phyloP scores from a whole-genome alignment of 305 asterid species.

The Solanum hybrid region DNA sequence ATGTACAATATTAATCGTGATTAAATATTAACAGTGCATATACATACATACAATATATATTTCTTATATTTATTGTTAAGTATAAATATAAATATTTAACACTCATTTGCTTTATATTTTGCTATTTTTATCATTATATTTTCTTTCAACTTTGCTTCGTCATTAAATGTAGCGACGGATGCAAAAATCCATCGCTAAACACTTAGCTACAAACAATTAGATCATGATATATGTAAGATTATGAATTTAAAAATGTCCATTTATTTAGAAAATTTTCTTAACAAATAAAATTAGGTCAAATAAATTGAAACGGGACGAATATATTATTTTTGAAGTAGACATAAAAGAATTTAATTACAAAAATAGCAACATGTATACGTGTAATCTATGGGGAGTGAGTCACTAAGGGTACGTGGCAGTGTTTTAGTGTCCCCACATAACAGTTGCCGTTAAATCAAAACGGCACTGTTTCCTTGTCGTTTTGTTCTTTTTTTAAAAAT shows the following conservation, averaged over 20 bases:
- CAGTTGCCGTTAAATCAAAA: constrained; percentile 12
- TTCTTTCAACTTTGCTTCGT: not conserved
- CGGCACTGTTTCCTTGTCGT: constrained; percentile 24
- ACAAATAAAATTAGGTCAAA: too few species aligned
- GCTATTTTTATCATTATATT: not conserved
- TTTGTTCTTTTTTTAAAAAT: not conserved
- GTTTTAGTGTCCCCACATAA: constrained; percentile 10
- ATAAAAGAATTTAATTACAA: not conserved
- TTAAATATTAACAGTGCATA: too few species aligned
- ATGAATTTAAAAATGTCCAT: too few species aligned
- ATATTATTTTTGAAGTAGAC: not conserved
- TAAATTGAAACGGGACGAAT: too few species aligned
- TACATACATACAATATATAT: not conserved
- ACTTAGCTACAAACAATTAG: too few species aligned
- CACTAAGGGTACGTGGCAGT: constrained; percentile 31
- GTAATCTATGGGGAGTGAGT: constrained; percentile 27
- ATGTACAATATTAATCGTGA: too few species aligned
- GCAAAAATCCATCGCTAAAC: too few species aligned
- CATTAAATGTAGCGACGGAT: too few species aligned
- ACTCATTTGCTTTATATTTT: too few species aligned
- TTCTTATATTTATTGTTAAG: not conserved
- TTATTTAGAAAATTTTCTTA: too few species aligned
- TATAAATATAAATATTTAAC: too few species aligned
- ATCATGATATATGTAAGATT: too few species aligned
- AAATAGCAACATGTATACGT: constrained; percentile 21